Base-by-base conservation (phyloP, 805 yeast genomes). In the Saccharomyces jurei region DNA sequence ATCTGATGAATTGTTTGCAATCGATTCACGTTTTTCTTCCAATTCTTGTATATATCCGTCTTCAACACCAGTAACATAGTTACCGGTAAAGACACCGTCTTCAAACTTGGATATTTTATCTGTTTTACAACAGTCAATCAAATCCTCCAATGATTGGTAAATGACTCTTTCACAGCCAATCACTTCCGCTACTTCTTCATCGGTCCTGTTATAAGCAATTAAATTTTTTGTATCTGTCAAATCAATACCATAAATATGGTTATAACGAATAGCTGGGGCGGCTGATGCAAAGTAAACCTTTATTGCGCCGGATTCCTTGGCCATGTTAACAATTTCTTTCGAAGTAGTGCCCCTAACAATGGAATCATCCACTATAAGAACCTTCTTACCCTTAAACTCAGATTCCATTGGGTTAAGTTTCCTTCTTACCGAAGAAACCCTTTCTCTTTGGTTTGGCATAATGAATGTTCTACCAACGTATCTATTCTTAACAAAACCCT, bases 261-360 rank as follows among this genome's bases (percentile, higher is more conserved):
- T 94, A 73, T 77, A 83, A 71, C 99, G 82, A 64, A 94, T 94
- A n/a, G 97, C 95, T 29, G 99, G 99, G 14, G 99, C 96, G 67
- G 97, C 94, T 27, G 96, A 88, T 0, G 99, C 99, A 71, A 94
- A 86, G 69, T 82, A 92, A n/a, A 94, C 99, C 63, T 83, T 86
- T 57, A 81, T 84, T 48, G 99, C 99, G 55, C 99, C 99, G 4
- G 98, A 96, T 71, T 94, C 99, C 63, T 87, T 81, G n/a, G 99
- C 99, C 99, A 94, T 94, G 61, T 84, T 86, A 32, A 94, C 96
- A 60, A 94, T 94, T 74, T 94, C 99, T 70, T 82, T 87, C 6
- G 97, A 90, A 2, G 99, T 94, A 22, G 99, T 94, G 58, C 99
- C 99, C 70, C 99, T 83, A 9, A 94, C 99, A 60, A 94, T 92